Conservation (phyloP, 495 filamentous ascomycete species). For the Lasiosphaeria hispida region DNA sequence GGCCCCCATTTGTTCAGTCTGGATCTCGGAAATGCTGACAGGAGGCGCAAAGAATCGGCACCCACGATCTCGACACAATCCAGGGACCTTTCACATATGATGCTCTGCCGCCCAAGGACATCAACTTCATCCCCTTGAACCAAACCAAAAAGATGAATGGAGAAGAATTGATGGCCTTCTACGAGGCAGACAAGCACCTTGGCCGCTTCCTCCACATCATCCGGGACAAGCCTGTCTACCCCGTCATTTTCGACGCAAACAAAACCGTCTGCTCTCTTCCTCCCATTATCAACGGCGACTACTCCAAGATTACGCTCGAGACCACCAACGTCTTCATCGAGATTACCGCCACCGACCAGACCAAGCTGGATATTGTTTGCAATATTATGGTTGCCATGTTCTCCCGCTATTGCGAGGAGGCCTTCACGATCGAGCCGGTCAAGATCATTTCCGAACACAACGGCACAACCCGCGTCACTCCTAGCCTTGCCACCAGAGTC, state of each 20-base stretch:
- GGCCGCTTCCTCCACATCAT: constrained; percentile 88
- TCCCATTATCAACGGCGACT: constrained; percentile 95
- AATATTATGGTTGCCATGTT: constrained; percentile 97
- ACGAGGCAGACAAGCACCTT: constrained; percentile 85
- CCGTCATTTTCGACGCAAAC: constrained; percentile 92
- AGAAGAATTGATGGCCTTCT: constrained; percentile 88
- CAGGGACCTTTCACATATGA: constrained; percentile 96
- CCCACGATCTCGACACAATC: constrained; percentile 92
- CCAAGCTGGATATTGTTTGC: constrained; percentile 93
- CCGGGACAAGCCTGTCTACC: constrained; percentile 87
- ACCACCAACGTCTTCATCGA: constrained; percentile 96
- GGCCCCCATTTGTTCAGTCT: background rate
- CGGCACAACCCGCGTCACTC: constrained; percentile 70
- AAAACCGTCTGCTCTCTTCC: constrained; percentile 87
- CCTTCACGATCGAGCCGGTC: constrained; percentile 90
- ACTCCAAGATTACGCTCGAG: constrained; percentile 88
- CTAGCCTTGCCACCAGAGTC: constrained; percentile 70
- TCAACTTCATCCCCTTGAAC: constrained; percentile 88
- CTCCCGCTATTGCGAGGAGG: constrained; percentile 81
- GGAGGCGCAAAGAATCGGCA: constrained; percentile 62
- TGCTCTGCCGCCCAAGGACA: constrained; percentile 85
- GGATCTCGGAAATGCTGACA: constrained; percentile 2
- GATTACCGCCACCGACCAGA: constrained; percentile 93
- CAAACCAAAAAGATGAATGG: constrained; percentile 84
- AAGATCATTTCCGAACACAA: constrained; percentile 92